Percentiles rank a stretch among this genome's conserved stretches.
Evolutionary conservation across 2,329 filamentous ascomycete genomes (phyloP).

Genomic region (Thermoascus crustaceus): DNA sequence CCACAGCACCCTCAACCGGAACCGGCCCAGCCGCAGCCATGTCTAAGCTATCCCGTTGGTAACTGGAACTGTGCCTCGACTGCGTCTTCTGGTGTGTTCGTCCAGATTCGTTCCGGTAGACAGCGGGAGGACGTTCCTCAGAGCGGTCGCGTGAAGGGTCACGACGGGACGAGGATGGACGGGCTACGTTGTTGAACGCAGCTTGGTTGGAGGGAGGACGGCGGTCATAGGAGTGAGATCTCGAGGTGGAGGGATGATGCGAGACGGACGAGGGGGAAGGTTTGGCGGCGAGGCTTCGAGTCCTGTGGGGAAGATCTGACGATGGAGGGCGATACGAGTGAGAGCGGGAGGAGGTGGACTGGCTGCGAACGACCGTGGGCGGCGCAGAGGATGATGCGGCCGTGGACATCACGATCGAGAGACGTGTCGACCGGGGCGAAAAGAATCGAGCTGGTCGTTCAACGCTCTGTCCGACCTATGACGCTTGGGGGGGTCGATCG

Average conservation of each 20-base stretch:
- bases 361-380: constrained; percentile 42
- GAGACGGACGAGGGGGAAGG: constrained; percentile 24
- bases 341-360: constrained; percentile 41
- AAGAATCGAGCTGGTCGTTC: constrained; percentile 10
- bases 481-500: constrained; percentile 7
- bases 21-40: constrained; percentile 42
- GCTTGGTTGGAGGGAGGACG: constrained; percentile 40
- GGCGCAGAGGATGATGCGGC: constrained; percentile 38
- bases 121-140: constrained; percentile 31
- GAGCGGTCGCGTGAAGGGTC: constrained; percentile 57
- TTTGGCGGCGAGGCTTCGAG: constrained; percentile 38
- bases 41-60: constrained; percentile 37
- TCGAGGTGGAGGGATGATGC: constrained; percentile 28
- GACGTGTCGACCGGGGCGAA: neutral
- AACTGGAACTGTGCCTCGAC: constrained; percentile 27
- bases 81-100: constrained; percentile 35
- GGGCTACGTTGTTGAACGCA: constrained; percentile 45
- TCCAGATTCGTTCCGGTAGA: constrained; percentile 49
- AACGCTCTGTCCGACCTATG: constrained; percentile 9
- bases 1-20: constrained; percentile 46
- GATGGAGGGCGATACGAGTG: constrained; percentile 32
- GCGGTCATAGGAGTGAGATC: constrained; percentile 36
- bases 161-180: constrained; percentile 49
- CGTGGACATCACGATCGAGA: constrained; percentile 33
- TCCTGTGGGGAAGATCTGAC: constrained; percentile 38